Evolutionary conservation across 768 basidiomycete genomes (phyloP), one percentile per base, ranked within the genome.

Genomic region (Amanita muscaria): DNA sequence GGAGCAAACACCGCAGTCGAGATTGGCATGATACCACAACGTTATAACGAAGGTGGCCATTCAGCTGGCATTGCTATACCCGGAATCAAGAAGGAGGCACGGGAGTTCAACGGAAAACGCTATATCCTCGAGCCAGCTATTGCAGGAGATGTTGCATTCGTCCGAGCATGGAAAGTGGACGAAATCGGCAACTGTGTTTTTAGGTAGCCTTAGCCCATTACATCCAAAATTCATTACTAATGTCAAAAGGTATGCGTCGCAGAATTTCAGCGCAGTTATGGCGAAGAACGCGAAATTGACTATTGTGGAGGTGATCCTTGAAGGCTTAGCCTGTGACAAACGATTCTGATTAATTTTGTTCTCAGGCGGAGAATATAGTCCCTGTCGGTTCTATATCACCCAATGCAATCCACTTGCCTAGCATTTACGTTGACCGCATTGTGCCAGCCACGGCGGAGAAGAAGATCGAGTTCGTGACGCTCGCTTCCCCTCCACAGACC

Each of bases 131-230:
- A 96, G 61, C 76, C 81, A 11, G 79, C 87, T 6, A 76, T 91
- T 49, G 66, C 74, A 12, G 87, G 83, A 11, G 87, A 89, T 60
- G 78, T 89, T 51, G 90, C 92, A 7, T 81, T 96, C 59, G 68
- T 96, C 36, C 71, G 80, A 35, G 92, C 88, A 3, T 93, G 89
- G 89, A 93, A 91, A 61, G 92, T 79, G 11, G 91, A 96, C 52
- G 88, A 89, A 59, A 74, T 80, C 33, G 91, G 91, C 2, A 96
- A 96, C 61, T 85, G 83, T 53, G 79, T 92, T 32, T 96, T 96
- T 72, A 74, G 89, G 84, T 88, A 54, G 45, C 69, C 56, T 29
- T 10, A 32, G 25, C 16, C 15, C 29, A 3, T 33, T 14, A 27
- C 35, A 6, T 14, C 15, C n/a, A n/a, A 5, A 18, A 35, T 41